Evolutionary conservation across 2,329 filamentous ascomycete genomes (phyloP).

Genomic region (Beauveria sp.): DNA sequence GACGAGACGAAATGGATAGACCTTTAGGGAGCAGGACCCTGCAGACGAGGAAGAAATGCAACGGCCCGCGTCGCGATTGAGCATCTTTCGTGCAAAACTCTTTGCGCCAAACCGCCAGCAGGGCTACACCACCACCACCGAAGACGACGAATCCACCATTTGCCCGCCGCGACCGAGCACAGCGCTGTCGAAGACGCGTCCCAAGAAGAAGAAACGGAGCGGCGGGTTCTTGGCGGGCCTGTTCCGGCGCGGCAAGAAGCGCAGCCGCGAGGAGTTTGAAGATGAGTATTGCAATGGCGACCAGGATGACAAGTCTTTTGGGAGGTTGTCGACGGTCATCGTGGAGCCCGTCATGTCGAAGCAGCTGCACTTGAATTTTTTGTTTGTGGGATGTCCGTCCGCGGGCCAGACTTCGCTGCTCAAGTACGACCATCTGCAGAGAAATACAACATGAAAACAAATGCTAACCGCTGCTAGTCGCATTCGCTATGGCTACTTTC

Average conservation of each 20-base stretch:
- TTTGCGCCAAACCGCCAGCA: not conserved
- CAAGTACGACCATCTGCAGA: slow-evolving; percentile 21
- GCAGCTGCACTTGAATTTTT: slow-evolving; percentile 25
- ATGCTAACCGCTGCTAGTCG: slow-evolving; percentile 21
- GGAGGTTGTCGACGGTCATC: not conserved
- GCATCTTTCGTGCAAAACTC: not conserved
- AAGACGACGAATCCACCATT: slow-evolving; percentile 15
- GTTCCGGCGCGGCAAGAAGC: slow-evolving; percentile 3
- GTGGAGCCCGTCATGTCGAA: slow-evolving; percentile 13
- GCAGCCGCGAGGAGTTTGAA: not conserved
- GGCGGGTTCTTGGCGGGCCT: not conserved
- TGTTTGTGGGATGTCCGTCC: slow-evolving; percentile 27
- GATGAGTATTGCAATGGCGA: not conserved
- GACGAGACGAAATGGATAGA: slow-evolving; percentile 13
- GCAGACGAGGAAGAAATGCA: not conserved
- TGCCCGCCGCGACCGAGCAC: slow-evolving; percentile 18
- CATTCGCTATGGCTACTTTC: slow-evolving; percentile 29
- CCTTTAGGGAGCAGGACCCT: slow-evolving; percentile 17
- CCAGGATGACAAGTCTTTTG: not conserved
- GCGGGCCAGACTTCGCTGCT: slow-evolving; percentile 31
- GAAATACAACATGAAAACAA: no score
- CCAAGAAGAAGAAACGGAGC: not conserved
- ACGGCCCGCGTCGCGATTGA: not conserved
- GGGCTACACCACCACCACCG: not conserved
- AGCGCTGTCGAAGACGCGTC: not conserved